Percentiles rank a stretch among this genome's conserved stretches.
These are phyloP conservation scores for Podospora sp. DNA, from an alignment of 495 filamentous ascomycete species.

Conservation along the genomic window DNA sequence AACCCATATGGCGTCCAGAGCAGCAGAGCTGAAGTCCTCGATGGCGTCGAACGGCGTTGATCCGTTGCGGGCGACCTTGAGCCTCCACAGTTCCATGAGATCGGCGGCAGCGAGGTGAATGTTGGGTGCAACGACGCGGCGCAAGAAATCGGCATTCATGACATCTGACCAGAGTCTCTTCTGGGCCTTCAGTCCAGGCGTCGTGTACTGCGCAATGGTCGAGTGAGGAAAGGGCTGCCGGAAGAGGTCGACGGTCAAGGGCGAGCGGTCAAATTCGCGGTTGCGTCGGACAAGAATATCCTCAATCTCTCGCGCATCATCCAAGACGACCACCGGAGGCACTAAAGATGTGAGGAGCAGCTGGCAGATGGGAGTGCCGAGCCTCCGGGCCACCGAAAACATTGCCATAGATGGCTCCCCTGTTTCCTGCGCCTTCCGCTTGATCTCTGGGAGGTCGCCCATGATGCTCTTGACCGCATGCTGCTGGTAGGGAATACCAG, in stretches of 20 bases:
- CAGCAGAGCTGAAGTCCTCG: slow-evolving; percentile 34
- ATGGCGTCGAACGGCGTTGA: slow-evolving; percentile 28
- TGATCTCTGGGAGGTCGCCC: slow-evolving; percentile 36
- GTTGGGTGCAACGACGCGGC: slow-evolving; percentile 35
- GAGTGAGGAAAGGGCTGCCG: slow-evolving; percentile 27
- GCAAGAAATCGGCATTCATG: slow-evolving; percentile 38
- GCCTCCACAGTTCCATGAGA: slow-evolving; percentile 37
- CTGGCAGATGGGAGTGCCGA: slow-evolving; percentile 33
- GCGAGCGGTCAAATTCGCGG: slow-evolving; percentile 36
- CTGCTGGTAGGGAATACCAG: slow-evolving; percentile 42
- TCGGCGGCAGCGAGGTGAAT: slow-evolving; percentile 31
- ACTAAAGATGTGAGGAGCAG: slow-evolving; percentile 28
- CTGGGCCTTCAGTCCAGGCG: slow-evolving; percentile 29
- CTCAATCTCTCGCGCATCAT: slow-evolving; percentile 33
- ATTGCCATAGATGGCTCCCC: slow-evolving; percentile 16
- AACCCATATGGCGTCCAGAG: slow-evolving; percentile 41
- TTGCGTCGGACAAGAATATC: slow-evolving; percentile 35
- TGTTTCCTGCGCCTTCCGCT: slow-evolving; percentile 16
- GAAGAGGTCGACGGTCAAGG: slow-evolving; percentile 24
- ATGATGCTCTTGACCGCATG: slow-evolving; percentile 27
- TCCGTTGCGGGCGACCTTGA: slow-evolving; percentile 18
- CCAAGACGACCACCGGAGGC: slow-evolving; percentile 29
- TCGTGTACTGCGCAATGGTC: slow-evolving; percentile 32
- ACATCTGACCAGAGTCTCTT: slow-evolving; percentile 37
- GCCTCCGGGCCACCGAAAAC: slow-evolving; percentile 22